Base-by-base conservation (phyloP, 1,284 basidiomycete genomes). In the Baeospora myosura region DNA sequence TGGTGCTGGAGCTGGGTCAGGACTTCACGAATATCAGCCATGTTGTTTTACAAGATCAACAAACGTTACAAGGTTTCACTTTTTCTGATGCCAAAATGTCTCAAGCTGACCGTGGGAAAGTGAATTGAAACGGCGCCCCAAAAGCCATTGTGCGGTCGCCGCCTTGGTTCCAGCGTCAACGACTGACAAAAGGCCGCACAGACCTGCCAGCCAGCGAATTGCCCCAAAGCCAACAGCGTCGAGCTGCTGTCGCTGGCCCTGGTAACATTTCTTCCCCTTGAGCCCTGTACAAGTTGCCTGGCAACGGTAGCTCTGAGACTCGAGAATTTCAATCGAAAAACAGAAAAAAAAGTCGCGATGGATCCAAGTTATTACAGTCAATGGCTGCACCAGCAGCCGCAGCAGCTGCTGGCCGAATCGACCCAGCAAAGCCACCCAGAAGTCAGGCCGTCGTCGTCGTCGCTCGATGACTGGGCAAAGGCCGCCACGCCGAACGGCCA, bases 401-500 rank as follows among this genome's bases (percentile, higher is more conserved):
- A 60, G 48, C 66, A 66, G 57, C 56, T 63, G 48, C 53, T 66
- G 47, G 60, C 66, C 46, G 63, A 66, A 41, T 37, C 57, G 37
- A 43, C 54, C 17, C 58, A 57, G 32, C 60, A 53, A 46, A 55
- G 40, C 53, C 52, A 45, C 46, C 45, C 38, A 40, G 49, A 36
- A 46, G 48, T 31, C 53, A 38, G 41, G 48, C 47, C 26, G 23
- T 53, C 38, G 22, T 37, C 52, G 20, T 43, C 52, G 35, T 36
- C 53, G 34, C 49, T 54, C 42, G 58, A 61, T 47, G 64, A 67
- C 45, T 69, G 67, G 66, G 30, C 56, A 43, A 69, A 69, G n/a
- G 26, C 8, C 8, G 8, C 26, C 8, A 8, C 26, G n/a, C 8
- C 8, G 8, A 8, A 8, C 8, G n/a, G n/a, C 14, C 26, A 28